Conservation (phyloP, 1,139 yeast genomes). For the Sugiyamaella novakii region DNA sequence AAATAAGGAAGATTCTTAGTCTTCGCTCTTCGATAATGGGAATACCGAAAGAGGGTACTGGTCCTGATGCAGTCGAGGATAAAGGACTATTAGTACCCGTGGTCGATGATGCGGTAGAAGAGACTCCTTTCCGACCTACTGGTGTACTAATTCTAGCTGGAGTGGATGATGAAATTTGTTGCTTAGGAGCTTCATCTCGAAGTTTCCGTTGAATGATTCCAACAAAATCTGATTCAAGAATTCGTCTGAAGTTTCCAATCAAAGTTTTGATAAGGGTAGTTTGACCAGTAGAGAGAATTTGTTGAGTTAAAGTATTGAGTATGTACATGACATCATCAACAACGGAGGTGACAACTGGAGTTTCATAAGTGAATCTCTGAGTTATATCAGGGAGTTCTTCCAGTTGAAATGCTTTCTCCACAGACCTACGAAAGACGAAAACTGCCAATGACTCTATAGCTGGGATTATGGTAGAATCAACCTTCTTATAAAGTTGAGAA, state of each 20-base stretch:
- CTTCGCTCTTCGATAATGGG: slow-evolving; percentile 44
- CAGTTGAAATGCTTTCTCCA: slow-evolving; percentile 77
- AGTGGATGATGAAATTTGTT: slow-evolving; percentile 27
- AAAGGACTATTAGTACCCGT: neutral
- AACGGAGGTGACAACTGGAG: slow-evolving; percentile 75
- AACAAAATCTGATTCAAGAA: slow-evolving; percentile 52
- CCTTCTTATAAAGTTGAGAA: slow-evolving; percentile 65
- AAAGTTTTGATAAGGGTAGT: slow-evolving; percentile 55
- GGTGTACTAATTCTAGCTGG: slow-evolving; percentile 28
- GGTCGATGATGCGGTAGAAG: neutral
- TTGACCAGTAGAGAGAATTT: slow-evolving; percentile 59
- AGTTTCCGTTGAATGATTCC: slow-evolving; percentile 55
- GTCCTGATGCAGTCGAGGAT: slow-evolving; percentile 27
- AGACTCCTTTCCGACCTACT: slow-evolving; percentile 15
- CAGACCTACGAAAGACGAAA: slow-evolving; percentile 73
- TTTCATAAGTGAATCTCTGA: slow-evolving; percentile 46
- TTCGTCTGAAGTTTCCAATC: slow-evolving; percentile 49
- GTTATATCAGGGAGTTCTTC: slow-evolving; percentile 67
- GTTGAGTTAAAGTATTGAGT: slow-evolving; percentile 63
- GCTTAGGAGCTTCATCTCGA: slow-evolving; percentile 49
- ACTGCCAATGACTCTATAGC: slow-evolving; percentile 64
- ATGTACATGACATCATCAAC: slow-evolving; percentile 83
- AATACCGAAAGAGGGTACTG: slow-evolving; percentile 20
- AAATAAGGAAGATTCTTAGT: slow-evolving; percentile 52
- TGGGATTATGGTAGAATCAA: slow-evolving; percentile 56